phyloP scores from a whole-genome alignment of 768 basidiomycete genomes.

The Scleroderma bovista region DNA sequence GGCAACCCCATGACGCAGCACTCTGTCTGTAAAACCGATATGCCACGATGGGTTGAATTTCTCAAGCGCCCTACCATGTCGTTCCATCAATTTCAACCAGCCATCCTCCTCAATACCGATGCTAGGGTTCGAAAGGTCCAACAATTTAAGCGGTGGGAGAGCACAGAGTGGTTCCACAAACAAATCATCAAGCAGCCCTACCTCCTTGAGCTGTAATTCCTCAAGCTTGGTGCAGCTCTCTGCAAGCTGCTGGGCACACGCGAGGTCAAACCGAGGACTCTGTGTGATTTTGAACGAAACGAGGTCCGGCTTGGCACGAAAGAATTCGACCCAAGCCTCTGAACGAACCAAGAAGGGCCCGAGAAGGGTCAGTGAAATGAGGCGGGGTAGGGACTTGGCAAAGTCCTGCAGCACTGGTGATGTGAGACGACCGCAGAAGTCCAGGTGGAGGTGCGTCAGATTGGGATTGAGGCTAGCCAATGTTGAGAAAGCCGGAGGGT shows the following conservation, averaged over 20 bases:
- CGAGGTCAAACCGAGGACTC: slow-evolving; percentile 78
- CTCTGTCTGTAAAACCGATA: slow-evolving; percentile 49
- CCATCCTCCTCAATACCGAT: slow-evolving; percentile 51
- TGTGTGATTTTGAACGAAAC: slow-evolving; percentile 76
- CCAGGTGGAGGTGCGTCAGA: slow-evolving; percentile 70
- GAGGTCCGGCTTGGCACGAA: slow-evolving; percentile 57
- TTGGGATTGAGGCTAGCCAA: slow-evolving; percentile 82
- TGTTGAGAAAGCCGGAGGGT: slow-evolving; percentile 58
- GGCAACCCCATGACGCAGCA: slow-evolving; percentile 57
- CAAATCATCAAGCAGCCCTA: slow-evolving; percentile 63
- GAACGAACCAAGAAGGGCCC: slow-evolving; percentile 83
- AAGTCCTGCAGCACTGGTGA: slow-evolving; percentile 55
- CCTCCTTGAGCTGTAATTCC: slow-evolving; percentile 74
- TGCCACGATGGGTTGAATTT: slow-evolving; percentile 73
- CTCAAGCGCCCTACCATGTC: slow-evolving; percentile 49
- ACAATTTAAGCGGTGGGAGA: slow-evolving; percentile 37
- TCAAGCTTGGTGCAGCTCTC: slow-evolving; percentile 44
- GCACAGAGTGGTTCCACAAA: slow-evolving; percentile 50
- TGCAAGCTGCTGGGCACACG: slow-evolving; percentile 57
- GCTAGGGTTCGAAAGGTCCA: slow-evolving; percentile 68
- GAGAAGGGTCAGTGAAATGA: slow-evolving; percentile 72
- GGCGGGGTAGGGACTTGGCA: slow-evolving; percentile 54
- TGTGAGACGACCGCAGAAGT: slow-evolving; percentile 81
- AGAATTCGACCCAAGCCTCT: slow-evolving; percentile 70
- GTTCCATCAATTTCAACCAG: slow-evolving; percentile 48